Conservation (phyloP, 1,139 yeast genomes). For the Suhomyces taliae region DNA sequence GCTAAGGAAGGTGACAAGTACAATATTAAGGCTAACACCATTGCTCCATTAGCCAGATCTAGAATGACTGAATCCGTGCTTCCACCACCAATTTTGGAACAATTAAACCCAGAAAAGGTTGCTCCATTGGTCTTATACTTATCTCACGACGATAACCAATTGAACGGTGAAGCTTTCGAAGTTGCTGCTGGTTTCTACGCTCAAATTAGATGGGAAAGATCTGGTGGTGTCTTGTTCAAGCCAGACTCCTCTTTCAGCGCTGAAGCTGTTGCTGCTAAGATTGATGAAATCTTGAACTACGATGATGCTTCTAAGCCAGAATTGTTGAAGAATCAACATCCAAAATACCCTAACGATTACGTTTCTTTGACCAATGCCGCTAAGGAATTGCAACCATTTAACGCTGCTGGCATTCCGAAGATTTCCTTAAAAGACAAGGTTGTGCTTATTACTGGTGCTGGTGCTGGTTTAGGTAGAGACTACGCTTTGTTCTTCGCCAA, state of each 20-base stretch:
- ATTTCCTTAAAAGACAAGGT: conserved; percentile 76
- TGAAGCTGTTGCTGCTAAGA: conserved; percentile 74
- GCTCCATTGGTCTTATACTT: conserved; percentile 87
- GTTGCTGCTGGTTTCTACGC: conserved; percentile 94
- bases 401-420: conserved; percentile 49
- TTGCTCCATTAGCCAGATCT: conserved; percentile 93
- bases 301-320: conserved; percentile 53
- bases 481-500: conserved; percentile 84
- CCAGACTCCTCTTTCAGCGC: conserved; percentile 81
- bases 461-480: conserved; percentile 91
- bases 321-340: conserved; percentile 61
- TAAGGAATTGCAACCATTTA: conserved; percentile 53
- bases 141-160: conserved; percentile 62
- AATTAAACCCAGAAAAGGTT: conserved; percentile 81
- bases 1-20: conserved; percentile 91
- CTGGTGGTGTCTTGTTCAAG: conserved; percentile 81
- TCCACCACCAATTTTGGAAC: conserved; percentile 81
- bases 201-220: conserved; percentile 93
- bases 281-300: conserved; percentile 65
- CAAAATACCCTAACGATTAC: conserved; percentile 63
- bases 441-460: conserved; percentile 93
- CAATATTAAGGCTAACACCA: conserved; percentile 80
- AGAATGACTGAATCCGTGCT: conserved; percentile 92
- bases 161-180: conserved; percentile 78
- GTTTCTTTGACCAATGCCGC: conserved; percentile 55